phyloP scores from a whole-genome alignment of 108 stramenopile genomes.

The Cyclostephanos tholiformis region DNA sequence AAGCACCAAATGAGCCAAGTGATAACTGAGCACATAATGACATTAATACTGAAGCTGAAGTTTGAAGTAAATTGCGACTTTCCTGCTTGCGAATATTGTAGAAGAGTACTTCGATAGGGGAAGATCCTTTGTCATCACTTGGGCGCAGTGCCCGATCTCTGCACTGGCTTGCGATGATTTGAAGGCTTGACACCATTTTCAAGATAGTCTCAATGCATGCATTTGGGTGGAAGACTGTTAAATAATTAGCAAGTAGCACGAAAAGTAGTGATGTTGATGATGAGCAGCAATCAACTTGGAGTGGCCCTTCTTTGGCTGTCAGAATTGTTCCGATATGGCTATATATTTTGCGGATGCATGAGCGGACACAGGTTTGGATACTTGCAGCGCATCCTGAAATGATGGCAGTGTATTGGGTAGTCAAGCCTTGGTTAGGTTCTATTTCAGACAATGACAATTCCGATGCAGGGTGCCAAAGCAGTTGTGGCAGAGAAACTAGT shows the following conservation, averaged over 20 bases:
- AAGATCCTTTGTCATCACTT: background rate
- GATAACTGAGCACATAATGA: constrained; percentile 15
- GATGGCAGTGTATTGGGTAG: constrained; percentile 12
- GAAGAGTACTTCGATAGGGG: constrained; percentile 8
- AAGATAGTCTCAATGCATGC: background rate
- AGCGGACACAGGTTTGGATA: constrained; percentile 25
- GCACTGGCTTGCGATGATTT: constrained; percentile 18
- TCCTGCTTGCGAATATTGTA: constrained; percentile 19
- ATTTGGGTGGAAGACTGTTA: constrained; percentile 14
- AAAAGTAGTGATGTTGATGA: constrained; percentile 14
- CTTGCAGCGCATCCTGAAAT: constrained; percentile 27
- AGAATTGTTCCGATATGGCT: constrained; percentile 20
- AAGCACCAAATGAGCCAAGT: background rate
- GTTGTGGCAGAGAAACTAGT: constrained; percentile 48
- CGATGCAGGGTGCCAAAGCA: constrained; percentile 43
- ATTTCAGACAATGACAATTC: constrained; percentile 3
- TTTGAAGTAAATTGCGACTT: constrained; percentile 22
- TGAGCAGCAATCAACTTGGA: background rate
- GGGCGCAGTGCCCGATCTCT: constrained; percentile 17
- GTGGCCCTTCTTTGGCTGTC: background rate
- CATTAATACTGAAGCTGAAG: constrained; percentile 17
- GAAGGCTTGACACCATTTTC: constrained; percentile 15
- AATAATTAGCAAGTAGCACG: constrained; percentile 25
- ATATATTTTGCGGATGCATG: constrained; percentile 18
- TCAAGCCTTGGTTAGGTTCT: constrained; percentile 5